A percentile compares a stretch with the other conserved stretches of the same genome.
Conservation (phyloP, 2,329 filamentous ascomycete species). For the Basipetospora chlamydospora region DNA sequence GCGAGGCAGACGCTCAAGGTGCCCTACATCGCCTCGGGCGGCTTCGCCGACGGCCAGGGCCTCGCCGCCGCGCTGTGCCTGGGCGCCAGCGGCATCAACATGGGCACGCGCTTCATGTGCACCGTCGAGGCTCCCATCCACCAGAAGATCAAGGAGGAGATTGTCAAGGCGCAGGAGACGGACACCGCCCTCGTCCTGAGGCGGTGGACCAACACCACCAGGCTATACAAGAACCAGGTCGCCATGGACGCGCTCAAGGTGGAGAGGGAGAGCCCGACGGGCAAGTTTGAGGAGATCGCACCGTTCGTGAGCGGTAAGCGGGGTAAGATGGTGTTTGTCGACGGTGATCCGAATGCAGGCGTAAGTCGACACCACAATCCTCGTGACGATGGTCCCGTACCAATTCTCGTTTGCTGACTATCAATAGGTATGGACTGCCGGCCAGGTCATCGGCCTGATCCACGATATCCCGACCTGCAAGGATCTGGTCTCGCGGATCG, state of each 20-base stretch:
- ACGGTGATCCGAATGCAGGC: constrained; percentile 79
- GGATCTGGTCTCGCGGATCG: constrained; percentile 55
- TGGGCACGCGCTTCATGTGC: constrained; percentile 97
- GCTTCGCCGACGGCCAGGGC: constrained; percentile 88
- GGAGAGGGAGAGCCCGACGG: constrained; percentile 67
- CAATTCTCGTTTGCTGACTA: not conserved
- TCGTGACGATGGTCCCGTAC: not conserved
- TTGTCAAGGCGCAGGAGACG: constrained; percentile 76
- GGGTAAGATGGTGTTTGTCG: constrained; percentile 80
- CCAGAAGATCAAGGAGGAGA: constrained; percentile 82
- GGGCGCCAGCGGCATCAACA: constrained; percentile 90
- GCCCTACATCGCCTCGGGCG: constrained; percentile 90
- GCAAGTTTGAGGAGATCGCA: constrained; percentile 80
- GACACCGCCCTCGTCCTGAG: constrained; percentile 81
- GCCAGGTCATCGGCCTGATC: constrained; percentile 84
- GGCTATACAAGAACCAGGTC: constrained; percentile 84
- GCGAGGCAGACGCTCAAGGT: constrained; percentile 72
- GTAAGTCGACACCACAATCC: constrained; percentile 37
- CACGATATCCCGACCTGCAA: constrained; percentile 69
- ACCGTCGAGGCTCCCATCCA: constrained; percentile 90
- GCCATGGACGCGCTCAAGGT: constrained; percentile 66
- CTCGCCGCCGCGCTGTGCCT: constrained; percentile 81
- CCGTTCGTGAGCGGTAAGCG: constrained; percentile 81
- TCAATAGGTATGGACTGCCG: constrained; percentile 80
- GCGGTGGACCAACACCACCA: constrained; percentile 83